Evolutionary conservation across 768 basidiomycete genomes (phyloP).

Genomic region (Rhodosporidiobolus sp.): DNA sequence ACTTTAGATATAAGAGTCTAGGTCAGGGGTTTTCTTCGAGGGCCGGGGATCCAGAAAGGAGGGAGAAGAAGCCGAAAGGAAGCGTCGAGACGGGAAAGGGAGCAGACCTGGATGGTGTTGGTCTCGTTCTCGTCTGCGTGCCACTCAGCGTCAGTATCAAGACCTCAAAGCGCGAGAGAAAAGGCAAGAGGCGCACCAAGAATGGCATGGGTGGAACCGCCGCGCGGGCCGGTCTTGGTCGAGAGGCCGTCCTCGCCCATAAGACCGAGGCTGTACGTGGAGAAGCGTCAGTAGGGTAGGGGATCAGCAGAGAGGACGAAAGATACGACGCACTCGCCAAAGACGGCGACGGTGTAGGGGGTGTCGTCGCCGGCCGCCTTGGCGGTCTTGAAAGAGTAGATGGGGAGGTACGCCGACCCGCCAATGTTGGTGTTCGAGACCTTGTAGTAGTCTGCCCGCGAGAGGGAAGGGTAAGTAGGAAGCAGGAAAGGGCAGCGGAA

Average conservation of each 20-base stretch:
- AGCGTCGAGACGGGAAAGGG: too few species aligned
- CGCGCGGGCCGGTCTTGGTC: slow-evolving; percentile 18
- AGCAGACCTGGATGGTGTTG: slow-evolving; percentile 41
- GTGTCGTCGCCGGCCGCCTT: slow-evolving; percentile 25
- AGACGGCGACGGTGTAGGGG: slow-evolving; percentile 13
- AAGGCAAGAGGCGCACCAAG: too few species aligned
- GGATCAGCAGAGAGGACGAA: not conserved
- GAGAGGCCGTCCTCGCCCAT: slow-evolving; percentile 38
- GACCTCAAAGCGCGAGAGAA: too few species aligned
- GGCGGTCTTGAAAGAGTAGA: slow-evolving; percentile 30
- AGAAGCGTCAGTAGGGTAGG: not conserved
- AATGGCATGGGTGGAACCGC: slow-evolving; percentile 2
- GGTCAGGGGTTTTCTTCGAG: too few species aligned
- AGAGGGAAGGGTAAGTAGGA: too few species aligned
- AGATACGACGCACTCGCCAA: slow-evolving; percentile 20
- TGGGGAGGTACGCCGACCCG: slow-evolving; percentile 18
- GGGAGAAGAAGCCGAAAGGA: too few species aligned
- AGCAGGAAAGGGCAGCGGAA: too few species aligned
- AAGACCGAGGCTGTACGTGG: slow-evolving; percentile 4
- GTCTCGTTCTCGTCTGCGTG: slow-evolving; percentile 24
- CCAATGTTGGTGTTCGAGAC: slow-evolving; percentile 17
- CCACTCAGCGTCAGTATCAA: too few species aligned
- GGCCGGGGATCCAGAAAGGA: too few species aligned
- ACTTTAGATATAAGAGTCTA: too few species aligned
- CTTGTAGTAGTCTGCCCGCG: slow-evolving; percentile 38